These are phyloP conservation scores for Sphagnum tenellum DNA, from an alignment of 225 moss, liverwort and hornwort genomes.

Conservation along the genomic window DNA sequence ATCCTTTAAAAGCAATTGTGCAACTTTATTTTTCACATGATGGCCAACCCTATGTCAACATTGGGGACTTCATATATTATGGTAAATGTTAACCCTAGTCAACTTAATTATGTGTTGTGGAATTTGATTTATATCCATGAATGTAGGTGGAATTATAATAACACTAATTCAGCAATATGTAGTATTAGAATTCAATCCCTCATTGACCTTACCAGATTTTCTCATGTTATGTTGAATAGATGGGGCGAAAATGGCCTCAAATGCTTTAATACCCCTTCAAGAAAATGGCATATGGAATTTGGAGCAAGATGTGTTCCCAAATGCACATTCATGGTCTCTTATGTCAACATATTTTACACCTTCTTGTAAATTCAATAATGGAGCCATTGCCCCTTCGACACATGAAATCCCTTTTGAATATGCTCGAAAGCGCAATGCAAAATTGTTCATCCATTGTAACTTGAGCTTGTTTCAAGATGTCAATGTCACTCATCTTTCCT, in stretches of 20 bases:
- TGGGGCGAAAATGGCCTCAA: constrained; percentile 23
- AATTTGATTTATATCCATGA: no score
- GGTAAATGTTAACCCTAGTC: constrained; percentile 10
- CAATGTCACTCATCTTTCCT: constrained; percentile 29
- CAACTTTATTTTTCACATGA: constrained; percentile 22
- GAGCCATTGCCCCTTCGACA: constrained; percentile 14
- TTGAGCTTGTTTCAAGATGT: constrained; percentile 13
- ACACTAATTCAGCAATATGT: no score
- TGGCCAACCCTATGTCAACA: constrained; percentile 15
- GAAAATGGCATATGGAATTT: constrained; percentile 34
- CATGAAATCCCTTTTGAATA: constrained; percentile 22
- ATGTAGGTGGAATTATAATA: no score
- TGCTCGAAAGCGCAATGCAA: constrained; percentile 10
- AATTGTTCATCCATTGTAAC: constrained; percentile 18
- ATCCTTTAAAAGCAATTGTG: constrained; percentile 21
- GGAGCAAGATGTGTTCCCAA: constrained; percentile 25
- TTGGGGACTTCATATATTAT: constrained; percentile 30
- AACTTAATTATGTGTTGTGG: no score
- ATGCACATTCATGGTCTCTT: constrained; percentile 5
- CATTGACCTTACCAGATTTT: no score
- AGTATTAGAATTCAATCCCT: no score
- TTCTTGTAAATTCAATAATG: constrained; percentile 25
- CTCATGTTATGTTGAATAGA: constrained; percentile 9
- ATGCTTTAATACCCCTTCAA: constrained; percentile 13
- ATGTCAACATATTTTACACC: constrained; percentile 27